phyloP scores from a whole-genome alignment of 441 rosid genomes.

The Gossypium gossypioides region DNA sequence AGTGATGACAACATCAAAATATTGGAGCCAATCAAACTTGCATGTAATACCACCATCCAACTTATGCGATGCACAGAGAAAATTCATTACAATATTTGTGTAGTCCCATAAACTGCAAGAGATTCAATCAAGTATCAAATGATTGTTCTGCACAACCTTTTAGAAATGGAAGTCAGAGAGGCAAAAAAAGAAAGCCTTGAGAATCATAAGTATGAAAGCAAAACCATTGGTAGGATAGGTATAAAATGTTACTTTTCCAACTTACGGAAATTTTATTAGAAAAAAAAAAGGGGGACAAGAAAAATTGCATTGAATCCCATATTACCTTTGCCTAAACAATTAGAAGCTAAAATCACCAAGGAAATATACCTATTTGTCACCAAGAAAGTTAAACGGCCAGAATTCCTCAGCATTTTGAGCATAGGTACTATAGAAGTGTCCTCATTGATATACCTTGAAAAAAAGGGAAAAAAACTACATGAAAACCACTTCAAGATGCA shows the following conservation, averaged over 20 bases:
- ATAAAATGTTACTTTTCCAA: neutral
- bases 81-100: conserved; percentile 91
- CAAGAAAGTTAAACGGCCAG: conserved; percentile 83
- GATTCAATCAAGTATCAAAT: conserved; percentile 4
- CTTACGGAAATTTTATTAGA: neutral
- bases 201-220: neutral
- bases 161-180: neutral
- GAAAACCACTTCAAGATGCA: neutral
- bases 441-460: conserved; percentile 66
- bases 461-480: neutral
- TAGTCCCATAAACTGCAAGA: conserved; percentile 96
- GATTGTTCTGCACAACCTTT: neutral
- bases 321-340: neutral
- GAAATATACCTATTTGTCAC: conserved; percentile 71
- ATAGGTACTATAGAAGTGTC: conserved; percentile 66
- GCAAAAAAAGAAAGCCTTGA: neutral
- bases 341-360: neutral
- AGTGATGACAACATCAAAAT: conserved; percentile 86
- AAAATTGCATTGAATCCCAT: conserved; percentile 1
- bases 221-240: neutral
- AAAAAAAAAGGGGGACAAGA: neutral
- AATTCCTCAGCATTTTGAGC: conserved; percentile 76
- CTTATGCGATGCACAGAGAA: conserved; percentile 57
- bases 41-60: conserved; percentile 29
- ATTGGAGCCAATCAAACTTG: conserved; percentile 82